phyloP scores from a whole-genome alignment of 1,284 basidiomycete genomes.

The Ceraceosorus guamensis region DNA sequence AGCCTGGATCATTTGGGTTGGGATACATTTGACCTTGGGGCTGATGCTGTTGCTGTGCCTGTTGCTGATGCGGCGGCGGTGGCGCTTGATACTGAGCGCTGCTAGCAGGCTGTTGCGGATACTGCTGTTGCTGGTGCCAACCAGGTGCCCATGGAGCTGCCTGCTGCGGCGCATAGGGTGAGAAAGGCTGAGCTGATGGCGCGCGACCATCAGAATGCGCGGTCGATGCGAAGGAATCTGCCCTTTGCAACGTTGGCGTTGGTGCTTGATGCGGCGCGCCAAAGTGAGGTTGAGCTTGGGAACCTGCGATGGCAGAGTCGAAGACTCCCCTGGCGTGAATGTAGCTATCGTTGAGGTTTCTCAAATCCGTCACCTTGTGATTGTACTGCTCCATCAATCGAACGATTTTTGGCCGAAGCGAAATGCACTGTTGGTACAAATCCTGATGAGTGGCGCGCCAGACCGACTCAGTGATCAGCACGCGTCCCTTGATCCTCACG shows the following conservation, averaged over 20 bases:
- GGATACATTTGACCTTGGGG: slow-evolving; percentile 10
- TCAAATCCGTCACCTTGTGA: slow-evolving; percentile 57
- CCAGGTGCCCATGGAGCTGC: slow-evolving; percentile 52
- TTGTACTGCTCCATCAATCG: slow-evolving; percentile 90
- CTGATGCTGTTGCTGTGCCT: slow-evolving; percentile 28
- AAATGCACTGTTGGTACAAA: slow-evolving; percentile 80
- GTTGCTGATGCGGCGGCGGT: slow-evolving; percentile 15
- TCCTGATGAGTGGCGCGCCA: slow-evolving; percentile 56
- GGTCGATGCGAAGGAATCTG: not conserved
- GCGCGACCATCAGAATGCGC: not conserved
- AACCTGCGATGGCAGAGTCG: slow-evolving; percentile 69
- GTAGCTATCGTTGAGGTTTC: slow-evolving; percentile 82
- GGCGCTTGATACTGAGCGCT: not conserved
- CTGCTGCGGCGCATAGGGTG: slow-evolving; percentile 40
- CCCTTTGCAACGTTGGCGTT: too few relatives aligned
- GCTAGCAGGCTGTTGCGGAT: too few relatives aligned
- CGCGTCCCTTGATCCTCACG: slow-evolving; percentile 3
- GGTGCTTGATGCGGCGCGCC: too few relatives aligned
- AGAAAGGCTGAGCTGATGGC: not conserved
- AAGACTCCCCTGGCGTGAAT: slow-evolving; percentile 73
- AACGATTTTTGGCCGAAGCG: slow-evolving; percentile 84
- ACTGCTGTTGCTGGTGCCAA: slow-evolving; percentile 5
- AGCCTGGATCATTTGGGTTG: too few relatives aligned
- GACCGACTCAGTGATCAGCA: not conserved
- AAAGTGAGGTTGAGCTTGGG: too few relatives aligned